Evolutionary conservation across 148 eudicot genomes (phyloP).

Genomic region (Rhododendron kiyosumense): DNA sequence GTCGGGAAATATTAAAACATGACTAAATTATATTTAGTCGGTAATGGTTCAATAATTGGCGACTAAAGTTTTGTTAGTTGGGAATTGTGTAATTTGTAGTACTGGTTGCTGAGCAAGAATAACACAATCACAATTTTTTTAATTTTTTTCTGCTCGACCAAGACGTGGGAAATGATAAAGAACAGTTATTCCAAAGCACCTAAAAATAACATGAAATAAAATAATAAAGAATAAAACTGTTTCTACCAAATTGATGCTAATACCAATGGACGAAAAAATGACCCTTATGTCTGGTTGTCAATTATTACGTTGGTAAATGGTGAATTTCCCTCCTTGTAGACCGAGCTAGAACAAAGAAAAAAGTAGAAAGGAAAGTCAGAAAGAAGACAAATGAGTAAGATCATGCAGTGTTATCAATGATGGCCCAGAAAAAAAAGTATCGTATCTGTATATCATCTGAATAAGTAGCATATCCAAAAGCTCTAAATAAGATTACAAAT

Average conservation of each 20-base stretch:
- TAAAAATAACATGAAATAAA: no score
- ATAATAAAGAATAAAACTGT: no score
- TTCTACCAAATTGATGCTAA: not conserved
- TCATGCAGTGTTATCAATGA: not conserved
- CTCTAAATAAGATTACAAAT: no score
- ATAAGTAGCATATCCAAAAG: no score
- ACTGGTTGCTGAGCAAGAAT: not conserved
- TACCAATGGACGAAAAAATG: not conserved
- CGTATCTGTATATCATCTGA: not conserved
- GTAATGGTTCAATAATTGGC: no score
- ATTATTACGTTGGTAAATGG: slow-evolving; percentile 90
- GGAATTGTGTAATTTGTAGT: no score
- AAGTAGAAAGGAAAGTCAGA: slow-evolving; percentile 1
- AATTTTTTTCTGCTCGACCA: not conserved
- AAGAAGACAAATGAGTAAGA: no score
- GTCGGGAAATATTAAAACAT: no score
- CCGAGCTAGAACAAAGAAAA: slow-evolving; percentile 42
- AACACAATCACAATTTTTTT: not conserved
- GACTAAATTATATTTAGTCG: no score
- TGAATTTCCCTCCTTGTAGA: slow-evolving; percentile 86
- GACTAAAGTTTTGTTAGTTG: no score
- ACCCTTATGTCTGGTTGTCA: slow-evolving; percentile 73
- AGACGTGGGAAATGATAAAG: not conserved
- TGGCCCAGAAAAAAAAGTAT: not conserved
- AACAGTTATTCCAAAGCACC: not conserved